Conservation (phyloP, 75 land plant genomes). For the Ceratopteris richardii region DNA sequence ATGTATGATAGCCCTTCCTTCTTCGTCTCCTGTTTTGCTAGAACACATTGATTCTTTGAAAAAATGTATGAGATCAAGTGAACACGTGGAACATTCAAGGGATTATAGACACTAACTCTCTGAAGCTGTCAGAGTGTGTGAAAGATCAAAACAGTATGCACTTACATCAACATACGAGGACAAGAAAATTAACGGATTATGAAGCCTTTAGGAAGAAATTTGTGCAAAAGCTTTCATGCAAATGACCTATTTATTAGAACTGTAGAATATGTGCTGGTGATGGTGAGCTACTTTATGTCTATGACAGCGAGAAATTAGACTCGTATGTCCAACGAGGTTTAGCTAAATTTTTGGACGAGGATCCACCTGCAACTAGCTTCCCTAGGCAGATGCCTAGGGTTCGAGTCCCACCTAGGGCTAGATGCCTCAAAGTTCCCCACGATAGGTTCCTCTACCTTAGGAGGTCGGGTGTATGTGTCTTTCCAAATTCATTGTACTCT, state of each 20-base stretch:
- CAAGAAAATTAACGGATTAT: not conserved
- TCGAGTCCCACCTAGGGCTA: too few species aligned
- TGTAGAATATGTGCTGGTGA: slow-evolving; percentile 91
- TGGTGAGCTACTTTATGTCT: slow-evolving; percentile 87
- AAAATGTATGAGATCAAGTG: too few species aligned
- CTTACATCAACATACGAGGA: too few species aligned
- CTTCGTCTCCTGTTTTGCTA: slow-evolving; percentile 77
- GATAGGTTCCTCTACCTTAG: too few species aligned
- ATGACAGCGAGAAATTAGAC: slow-evolving; percentile 90
- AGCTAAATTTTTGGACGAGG: too few species aligned
- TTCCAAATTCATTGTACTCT: too few species aligned
- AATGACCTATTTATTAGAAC: slow-evolving; percentile 92
- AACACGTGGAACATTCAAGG: not conserved
- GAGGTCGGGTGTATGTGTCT: too few species aligned
- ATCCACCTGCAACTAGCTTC: slow-evolving; percentile 73
- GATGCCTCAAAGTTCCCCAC: too few species aligned
- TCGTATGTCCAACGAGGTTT: slow-evolving; percentile 85
- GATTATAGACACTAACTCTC: too few species aligned
- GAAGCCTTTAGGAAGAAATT: too few species aligned
- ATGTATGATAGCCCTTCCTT: slow-evolving; percentile 25
- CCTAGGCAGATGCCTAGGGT: slow-evolving; percentile 72
- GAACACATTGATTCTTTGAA: slow-evolving; percentile 32
- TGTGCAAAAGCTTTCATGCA: slow-evolving; percentile 96
- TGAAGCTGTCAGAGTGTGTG: too few species aligned
- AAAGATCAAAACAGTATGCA: too few species aligned